Base-by-base conservation (phyloP, 352 stramenopile genomes). In the Pythium periplocum region DNA sequence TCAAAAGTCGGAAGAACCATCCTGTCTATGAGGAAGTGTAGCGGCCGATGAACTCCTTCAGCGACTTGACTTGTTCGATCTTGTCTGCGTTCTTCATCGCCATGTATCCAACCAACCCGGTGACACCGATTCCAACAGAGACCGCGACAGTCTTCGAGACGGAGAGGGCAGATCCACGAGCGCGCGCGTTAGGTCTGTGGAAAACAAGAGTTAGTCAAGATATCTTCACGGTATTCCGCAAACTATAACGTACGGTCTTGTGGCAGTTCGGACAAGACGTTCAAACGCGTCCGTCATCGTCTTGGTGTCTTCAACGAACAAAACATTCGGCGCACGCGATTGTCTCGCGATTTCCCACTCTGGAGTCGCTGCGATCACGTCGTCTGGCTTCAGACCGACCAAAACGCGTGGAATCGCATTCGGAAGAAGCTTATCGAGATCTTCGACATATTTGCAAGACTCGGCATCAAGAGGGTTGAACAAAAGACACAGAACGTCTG, bases 401-500 rank as follows among this genome's bases (percentile, higher is more conserved):
- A 87, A 69, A 30, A 91, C 64, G 50, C 69, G 78, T 35, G 78
- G 78, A 35, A 91, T 82, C 30, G 65, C 57, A 6, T 58, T 54
- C 17, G 78, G 71, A 11, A 89, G 48, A 54, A 78, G 78, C 55
- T 75, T 77, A 53, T 74, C 68, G 59, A 78, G 49, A 34, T 83
- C 74, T 51, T 87, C 73, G 7, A 73, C 76, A 34, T 68, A 55
- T 8, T 64, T 48, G 48, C 74, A 68, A 51, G 74, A 85, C 44
- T 62, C 51, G 4, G 69, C 48, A 32, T 87, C 67, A 0, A 73
- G 52, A 33, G 82, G 82, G 51, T 92, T 78, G 52, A 83, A 70
- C 36, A 92, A 48, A 31, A 90, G 64, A 38, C 84, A 82, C 41
- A 92, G 43, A 51, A 88, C 79, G 59, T 92, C 82, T 1, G 82